Percentiles rank a stretch among this genome's conserved stretches.
Evolutionary conservation across 768 basidiomycete genomes (phyloP).

Genomic region (Tylopilus felleus): DNA sequence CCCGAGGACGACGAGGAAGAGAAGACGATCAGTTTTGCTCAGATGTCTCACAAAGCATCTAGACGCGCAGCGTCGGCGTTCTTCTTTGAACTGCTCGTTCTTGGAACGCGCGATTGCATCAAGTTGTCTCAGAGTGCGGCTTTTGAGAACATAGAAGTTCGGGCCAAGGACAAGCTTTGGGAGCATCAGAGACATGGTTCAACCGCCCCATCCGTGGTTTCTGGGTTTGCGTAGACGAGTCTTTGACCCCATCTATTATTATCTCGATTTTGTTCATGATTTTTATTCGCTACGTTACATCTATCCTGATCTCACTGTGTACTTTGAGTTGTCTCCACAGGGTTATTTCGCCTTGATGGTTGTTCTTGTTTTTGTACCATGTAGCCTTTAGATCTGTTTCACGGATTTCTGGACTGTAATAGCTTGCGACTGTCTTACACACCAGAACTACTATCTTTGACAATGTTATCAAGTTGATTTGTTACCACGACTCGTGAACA

Average conservation of each 20-base stretch:
- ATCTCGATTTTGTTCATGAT: slow-evolving; percentile 16
- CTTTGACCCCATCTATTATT: not conserved
- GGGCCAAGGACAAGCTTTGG: slow-evolving; percentile 83
- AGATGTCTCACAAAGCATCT: slow-evolving; percentile 80
- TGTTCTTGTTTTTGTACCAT: slow-evolving; percentile 1
- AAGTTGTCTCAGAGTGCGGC: slow-evolving; percentile 69
- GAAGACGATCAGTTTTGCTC: slow-evolving; percentile 71
- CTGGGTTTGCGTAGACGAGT: slow-evolving; percentile 35
- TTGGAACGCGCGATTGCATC: slow-evolving; percentile 90
- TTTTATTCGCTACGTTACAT: not conserved
- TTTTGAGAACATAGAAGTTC: slow-evolving; percentile 84
- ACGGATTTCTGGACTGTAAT: slow-evolving; percentile 2
- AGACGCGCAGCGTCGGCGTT: slow-evolving; percentile 91
- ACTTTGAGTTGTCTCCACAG: not conserved
- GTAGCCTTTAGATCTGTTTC: slow-evolving; percentile 6
- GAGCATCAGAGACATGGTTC: slow-evolving; percentile 55
- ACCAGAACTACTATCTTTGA: not conserved
- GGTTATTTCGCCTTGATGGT: not conserved
- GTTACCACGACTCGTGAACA: no score
- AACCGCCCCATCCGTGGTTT: slow-evolving; percentile 43
- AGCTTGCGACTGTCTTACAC: not conserved
- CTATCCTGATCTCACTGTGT: not conserved
- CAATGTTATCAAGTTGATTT: not conserved
- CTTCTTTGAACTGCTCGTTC: slow-evolving; percentile 96
- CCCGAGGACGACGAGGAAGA: slow-evolving; percentile 49